Evolutionary conservation across 2,329 filamentous ascomycete species (phyloP), one percentile per base, ranked within the genome.

Genomic region (Leptographium procerum): DNA sequence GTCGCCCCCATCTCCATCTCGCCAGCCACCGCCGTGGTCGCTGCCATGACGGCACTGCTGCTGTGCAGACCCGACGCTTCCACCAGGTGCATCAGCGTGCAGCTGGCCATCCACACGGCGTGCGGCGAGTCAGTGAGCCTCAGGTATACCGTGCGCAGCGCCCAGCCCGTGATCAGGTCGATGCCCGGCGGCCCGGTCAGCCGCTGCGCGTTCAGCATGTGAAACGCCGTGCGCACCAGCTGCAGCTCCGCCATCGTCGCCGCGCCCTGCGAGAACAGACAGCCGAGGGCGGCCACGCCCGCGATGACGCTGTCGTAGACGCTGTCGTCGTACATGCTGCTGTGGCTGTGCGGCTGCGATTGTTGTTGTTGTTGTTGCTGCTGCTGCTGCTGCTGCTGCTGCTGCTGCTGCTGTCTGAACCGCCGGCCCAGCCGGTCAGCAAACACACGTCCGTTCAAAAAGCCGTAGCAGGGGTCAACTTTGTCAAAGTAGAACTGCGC

Each of bases 91-190:
- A 84, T 81, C 24, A 80, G 67, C 1, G 74, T 77, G 60, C 76
- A 82, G 61, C 77, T 82, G 0, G 80, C 78, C 69, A 83, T 78
- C 80, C 79, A 82, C 3, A 77, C 73, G 0, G 73, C 72, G 59
- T 84, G 77, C 1, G 79, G 79, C 2, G 77, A 74, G 2, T 74
- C 76, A 0, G 79, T 79, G 52, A 78, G 72, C 13, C 81, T 73
- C 10, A 84, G 68, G 59, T 83, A 82, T 0, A 77, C 69, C 0
- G 75, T 73, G 7, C 80, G 75, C 5, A 84, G 72, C 0, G 81
- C 66, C 80, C 80, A 83, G 0, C 71, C 77, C 0, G 73, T 76
- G 16, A 79, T 68, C n/a, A 69, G 71, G 0, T 69, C 67, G 0
- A 74, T 64, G 1, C 70, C 68, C 0, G 75, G 72, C 5, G 62